phyloP scores from a whole-genome alignment of 192 early-diverging fungal genomes.

The Coemansia sp. region DNA sequence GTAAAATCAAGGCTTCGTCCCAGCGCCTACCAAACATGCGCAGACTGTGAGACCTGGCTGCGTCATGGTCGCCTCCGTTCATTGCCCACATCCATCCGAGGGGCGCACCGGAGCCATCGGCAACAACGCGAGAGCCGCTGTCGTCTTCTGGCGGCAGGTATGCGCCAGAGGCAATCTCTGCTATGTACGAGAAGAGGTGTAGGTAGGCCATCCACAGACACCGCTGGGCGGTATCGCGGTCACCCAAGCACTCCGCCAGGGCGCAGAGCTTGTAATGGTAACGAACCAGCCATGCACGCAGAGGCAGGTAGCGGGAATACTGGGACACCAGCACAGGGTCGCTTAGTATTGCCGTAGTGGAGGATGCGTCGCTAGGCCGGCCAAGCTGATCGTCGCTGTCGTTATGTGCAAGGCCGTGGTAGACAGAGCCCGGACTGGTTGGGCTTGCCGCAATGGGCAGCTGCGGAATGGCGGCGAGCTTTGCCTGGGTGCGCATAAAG shows the following conservation, averaged over 20 bases:
- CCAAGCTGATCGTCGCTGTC: not conserved
- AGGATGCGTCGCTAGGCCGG: not conserved
- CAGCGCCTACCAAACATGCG: slow-evolving; percentile 42
- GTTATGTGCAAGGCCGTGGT: not conserved
- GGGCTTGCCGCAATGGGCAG: slow-evolving; percentile 14
- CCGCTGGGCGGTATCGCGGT: slow-evolving; percentile 34
- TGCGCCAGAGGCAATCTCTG: slow-evolving; percentile 30
- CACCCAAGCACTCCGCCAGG: slow-evolving; percentile 33
- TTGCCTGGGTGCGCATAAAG: slow-evolving; percentile 34
- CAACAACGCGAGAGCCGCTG: not conserved
- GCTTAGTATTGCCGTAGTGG: not conserved
- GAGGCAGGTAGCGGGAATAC: slow-evolving; percentile 21
- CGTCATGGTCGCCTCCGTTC: slow-evolving; percentile 26
- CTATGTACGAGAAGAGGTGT: slow-evolving; percentile 18
- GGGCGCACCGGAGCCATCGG: slow-evolving; percentile 2
- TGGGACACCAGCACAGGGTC: slow-evolving; percentile 7
- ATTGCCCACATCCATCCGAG: slow-evolving; percentile 38
- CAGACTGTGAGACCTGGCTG: slow-evolving; percentile 22
- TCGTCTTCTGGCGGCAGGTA: slow-evolving; percentile 15
- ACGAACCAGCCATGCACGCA: slow-evolving; percentile 41
- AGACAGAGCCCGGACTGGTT: slow-evolving; percentile 1
- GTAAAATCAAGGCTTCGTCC: slow-evolving; percentile 24
- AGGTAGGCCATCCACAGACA: slow-evolving; percentile 38
- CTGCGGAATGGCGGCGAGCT: slow-evolving; percentile 18
- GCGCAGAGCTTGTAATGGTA: slow-evolving; percentile 40